Percentiles rank a stretch among this genome's conserved stretches.
Evolutionary conservation across 2,329 filamentous ascomycete genomes (phyloP).

Genomic region (Apiospora koreana): DNA sequence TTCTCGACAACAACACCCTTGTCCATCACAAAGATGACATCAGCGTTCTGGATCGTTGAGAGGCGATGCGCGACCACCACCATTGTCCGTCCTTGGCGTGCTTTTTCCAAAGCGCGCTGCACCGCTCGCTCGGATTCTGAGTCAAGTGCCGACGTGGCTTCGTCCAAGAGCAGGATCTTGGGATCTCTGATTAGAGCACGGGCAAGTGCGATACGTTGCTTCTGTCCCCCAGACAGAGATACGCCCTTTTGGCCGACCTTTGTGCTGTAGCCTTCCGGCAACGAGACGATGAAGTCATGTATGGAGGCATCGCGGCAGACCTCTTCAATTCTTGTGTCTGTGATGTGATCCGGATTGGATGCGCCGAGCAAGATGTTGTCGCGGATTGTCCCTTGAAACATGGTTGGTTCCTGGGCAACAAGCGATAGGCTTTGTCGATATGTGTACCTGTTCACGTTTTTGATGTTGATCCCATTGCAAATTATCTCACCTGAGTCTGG

Average conservation of each 20-base stretch:
- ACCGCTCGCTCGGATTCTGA: constrained; percentile 61
- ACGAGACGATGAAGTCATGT: constrained; percentile 45
- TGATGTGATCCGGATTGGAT: constrained; percentile 46
- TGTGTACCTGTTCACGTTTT: constrained; percentile 53
- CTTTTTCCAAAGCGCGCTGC: constrained; percentile 48
- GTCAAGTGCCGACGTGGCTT: constrained; percentile 71
- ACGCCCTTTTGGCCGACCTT: constrained; percentile 28
- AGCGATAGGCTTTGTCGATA: constrained; percentile 66
- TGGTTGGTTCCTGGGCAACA: constrained; percentile 70
- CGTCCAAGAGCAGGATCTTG: constrained; percentile 69
- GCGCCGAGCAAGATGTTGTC: constrained; percentile 68
- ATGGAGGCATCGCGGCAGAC: constrained; percentile 46
- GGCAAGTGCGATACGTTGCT: constrained; percentile 61
- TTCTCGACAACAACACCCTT: constrained; percentile 51
- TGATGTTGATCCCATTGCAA: constrained; percentile 60
- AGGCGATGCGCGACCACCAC: constrained; percentile 33
- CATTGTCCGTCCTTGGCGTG: constrained; percentile 43
- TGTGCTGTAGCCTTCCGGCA: constrained; percentile 36
- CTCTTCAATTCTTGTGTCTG: constrained; percentile 51
- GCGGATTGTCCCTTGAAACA: constrained; percentile 62
- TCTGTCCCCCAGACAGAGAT: constrained; percentile 57
- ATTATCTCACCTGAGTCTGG: constrained; percentile 49
- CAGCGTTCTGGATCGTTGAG: constrained; percentile 38
- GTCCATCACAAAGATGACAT: constrained; percentile 60
- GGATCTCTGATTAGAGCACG: constrained; percentile 71